Base-by-base conservation (phyloP, 2,329 filamentous ascomycete species). In the Fusarium poae region DNA sequence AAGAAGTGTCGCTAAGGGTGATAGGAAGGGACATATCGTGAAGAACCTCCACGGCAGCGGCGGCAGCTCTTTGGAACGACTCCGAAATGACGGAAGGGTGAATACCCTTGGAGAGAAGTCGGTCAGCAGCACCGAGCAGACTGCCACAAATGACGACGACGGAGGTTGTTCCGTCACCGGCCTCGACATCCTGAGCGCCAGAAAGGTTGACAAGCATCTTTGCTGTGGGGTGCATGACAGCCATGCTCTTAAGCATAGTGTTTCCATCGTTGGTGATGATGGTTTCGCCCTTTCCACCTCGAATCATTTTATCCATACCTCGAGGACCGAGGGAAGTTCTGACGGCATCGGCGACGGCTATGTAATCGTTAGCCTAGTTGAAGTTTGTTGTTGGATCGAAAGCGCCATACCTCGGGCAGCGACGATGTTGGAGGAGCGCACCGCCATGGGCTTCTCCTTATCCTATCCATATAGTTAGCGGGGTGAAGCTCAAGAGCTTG, bases 301-400 rank as follows among this genome's bases (percentile, higher is more conserved):
- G 92, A 76, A 99, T 98, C 94, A 97, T 97, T 86, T 97, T 97
- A 85, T 97, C 94, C 94, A 97, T 97, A 78, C 96, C 96, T 81
- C 96, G 90, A 72, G 96, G 96, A 70, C 96, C 96, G 73, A 99
- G 87, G 67, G 96, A 98, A 29, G 95, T 98, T 85, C 96, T 88
- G 79, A 99, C 97, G 74, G 96, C 96, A 88, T 99, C 96, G 80
- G 96, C 92, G 78, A 99, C 95, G 79, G 96, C 96, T 96, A 65
- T 63, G 51, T 45, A 60, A 67, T 43, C 51, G 63, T 73, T 46
- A 75, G 68, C 44, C 45, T 51, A 44, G 37, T 57, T 29, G 16
- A 43, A 52, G 49, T 18, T 45, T 58, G 44, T 37, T 46, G 50
- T 30, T 44, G 32, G 11, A 35, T 29, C 35, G 39, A 44, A 49